A percentile compares a stretch with the other conserved stretches of the same genome.
Evolutionary conservation across 192 early-diverging fungal species (phyloP).

Genomic region (Ambispora gerdemannii): DNA sequence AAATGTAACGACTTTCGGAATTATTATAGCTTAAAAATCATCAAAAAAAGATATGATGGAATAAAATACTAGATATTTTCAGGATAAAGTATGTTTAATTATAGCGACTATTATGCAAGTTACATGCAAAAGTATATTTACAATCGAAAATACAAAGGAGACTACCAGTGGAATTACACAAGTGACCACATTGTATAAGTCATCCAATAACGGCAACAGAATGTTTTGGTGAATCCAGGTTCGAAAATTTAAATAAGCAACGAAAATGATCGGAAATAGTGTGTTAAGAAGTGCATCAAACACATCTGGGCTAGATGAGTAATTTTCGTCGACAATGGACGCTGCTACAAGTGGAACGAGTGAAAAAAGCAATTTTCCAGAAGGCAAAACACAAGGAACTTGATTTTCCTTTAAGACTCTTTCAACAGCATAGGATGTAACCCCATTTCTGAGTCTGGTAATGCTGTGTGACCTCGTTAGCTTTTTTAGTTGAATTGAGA

Average conservation of each 20-base stretch:
- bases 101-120: neutral
- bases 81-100: slow-evolving; percentile 2
- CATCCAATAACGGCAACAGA: slow-evolving; percentile 18
- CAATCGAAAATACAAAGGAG: slow-evolving; percentile 14
- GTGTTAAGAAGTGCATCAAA: slow-evolving; percentile 17
- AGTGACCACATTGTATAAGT: slow-evolving; percentile 24
- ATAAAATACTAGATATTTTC: no score
- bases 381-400: no score
- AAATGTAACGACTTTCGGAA: no score
- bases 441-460: no score
- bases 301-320: neutral
- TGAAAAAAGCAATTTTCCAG: no score
- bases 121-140: slow-evolving; percentile 21
- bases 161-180: slow-evolving; percentile 22
- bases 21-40: no score
- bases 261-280: slow-evolving; percentile 15
- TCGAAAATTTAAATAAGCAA: slow-evolving; percentile 4
- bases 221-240: neutral
- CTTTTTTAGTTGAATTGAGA: no score
- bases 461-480: no score
- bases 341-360: neutral
- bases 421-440: no score
- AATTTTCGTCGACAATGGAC: slow-evolving; percentile 3
- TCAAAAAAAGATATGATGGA: no score
- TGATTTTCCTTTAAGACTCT: no score